These are phyloP conservation scores for Dendrobium huoshanense DNA, from an alignment of 106 monocot species.

Conservation along the genomic window DNA sequence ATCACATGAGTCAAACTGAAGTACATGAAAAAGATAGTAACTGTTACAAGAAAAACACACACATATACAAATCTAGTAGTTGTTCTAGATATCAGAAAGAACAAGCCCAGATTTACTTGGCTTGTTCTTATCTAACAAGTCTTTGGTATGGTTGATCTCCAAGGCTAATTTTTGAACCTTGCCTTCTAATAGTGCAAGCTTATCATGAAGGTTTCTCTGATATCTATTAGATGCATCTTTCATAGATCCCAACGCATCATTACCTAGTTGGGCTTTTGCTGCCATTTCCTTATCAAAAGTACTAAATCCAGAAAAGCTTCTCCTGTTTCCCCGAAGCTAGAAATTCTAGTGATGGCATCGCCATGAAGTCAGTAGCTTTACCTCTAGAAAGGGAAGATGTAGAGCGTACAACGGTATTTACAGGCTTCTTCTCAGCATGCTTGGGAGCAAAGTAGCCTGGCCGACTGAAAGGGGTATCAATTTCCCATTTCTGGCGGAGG, in stretches of 20 bases:
- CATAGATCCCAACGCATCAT: slow-evolving; percentile 5
- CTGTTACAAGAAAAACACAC: no score
- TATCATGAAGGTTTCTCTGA: slow-evolving; percentile 77
- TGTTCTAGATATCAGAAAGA: slow-evolving; percentile 80
- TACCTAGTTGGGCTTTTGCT: background rate
- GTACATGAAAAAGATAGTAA: no score
- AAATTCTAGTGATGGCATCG: slow-evolving; percentile 26
- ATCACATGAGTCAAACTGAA: no score
- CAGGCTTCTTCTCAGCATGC: slow-evolving; percentile 28
- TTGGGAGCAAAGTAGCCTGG: slow-evolving; percentile 15
- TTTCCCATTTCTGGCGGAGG: slow-evolving; percentile 24
- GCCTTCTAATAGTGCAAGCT: slow-evolving; percentile 80
- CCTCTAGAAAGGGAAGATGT: slow-evolving; percentile 54
- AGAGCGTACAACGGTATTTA: slow-evolving; percentile 51
- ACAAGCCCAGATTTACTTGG: slow-evolving; percentile 67
- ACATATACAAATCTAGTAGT: no score
- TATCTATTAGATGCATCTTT: slow-evolving; percentile 22
- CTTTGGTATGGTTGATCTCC: slow-evolving; percentile 89
- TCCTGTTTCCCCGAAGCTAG: slow-evolving; percentile 20
- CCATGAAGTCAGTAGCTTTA: slow-evolving; percentile 14
- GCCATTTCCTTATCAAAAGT: background rate
- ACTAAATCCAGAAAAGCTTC: slow-evolving; percentile 13
- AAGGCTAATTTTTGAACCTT: slow-evolving; percentile 89
- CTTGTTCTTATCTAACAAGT: slow-evolving; percentile 72
- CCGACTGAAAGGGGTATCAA: slow-evolving; percentile 21